Evolutionary conservation across 768 basidiomycete species (phyloP).

Genomic region (Suillus clintonianus): DNA sequence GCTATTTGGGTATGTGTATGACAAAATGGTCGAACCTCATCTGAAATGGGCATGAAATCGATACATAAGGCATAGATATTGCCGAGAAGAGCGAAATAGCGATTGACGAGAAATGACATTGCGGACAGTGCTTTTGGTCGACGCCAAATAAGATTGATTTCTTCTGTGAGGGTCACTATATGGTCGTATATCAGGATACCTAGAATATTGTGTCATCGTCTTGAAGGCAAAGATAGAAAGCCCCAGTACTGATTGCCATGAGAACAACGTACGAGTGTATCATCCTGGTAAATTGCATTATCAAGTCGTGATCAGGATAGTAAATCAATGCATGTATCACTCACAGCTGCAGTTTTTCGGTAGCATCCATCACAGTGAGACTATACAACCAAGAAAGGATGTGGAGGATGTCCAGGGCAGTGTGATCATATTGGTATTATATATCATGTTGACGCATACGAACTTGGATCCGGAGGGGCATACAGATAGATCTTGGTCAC

Average conservation of each 20-base stretch:
- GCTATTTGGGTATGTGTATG: background rate
- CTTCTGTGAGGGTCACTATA: conserved; percentile 31
- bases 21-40: background rate
- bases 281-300: background rate
- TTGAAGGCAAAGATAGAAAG: background rate
- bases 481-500: background rate
- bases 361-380: background rate
- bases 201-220: conserved; percentile 7
- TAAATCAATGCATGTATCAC: background rate
- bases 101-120: conserved; percentile 49
- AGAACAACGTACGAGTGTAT: background rate
- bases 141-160: conserved; percentile 48
- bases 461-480: background rate
- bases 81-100: conserved; percentile 48
- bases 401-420: background rate
- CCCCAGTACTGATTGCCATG: conserved; percentile 7
- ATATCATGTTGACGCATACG: background rate
- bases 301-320: background rate
- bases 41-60: conserved; percentile 26
- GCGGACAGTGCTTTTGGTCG: conserved; percentile 40
- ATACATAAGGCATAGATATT: conserved; percentile 31
- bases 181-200: conserved; percentile 33
- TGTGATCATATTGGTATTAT: background rate
- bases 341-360: background rate
- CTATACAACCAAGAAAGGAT: background rate